A percentile compares a stretch with the other conserved stretches of the same genome.
phyloP scores from a whole-genome alignment of 306 rosid species.

The peach (Prunus persica) region DNA sequence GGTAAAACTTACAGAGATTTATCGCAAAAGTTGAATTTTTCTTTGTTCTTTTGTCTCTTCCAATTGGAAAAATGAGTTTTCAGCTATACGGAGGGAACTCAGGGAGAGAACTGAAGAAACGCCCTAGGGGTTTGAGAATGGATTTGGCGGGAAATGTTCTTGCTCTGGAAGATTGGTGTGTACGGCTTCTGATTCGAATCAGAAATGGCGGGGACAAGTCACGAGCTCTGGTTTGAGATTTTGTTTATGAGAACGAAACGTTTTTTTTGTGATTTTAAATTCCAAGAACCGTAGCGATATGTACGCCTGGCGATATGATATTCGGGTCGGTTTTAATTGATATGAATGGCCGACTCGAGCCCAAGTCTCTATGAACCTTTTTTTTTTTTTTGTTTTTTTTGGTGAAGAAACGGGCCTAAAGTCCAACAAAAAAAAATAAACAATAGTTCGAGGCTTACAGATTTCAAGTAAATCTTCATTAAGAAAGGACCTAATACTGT shows the following conservation, averaged over 20 bases:
- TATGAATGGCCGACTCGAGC: neutral
- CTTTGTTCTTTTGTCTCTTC: neutral
- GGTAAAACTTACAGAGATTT: conserved; percentile 5
- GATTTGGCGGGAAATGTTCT: conserved; percentile 49
- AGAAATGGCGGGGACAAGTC: conserved; percentile 22
- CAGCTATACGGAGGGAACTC: neutral
- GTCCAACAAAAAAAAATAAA: too few species aligned
- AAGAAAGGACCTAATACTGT: too few species aligned
- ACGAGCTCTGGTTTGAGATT: neutral
- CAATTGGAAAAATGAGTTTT: conserved; percentile 15
- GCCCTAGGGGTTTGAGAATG: conserved; percentile 18
- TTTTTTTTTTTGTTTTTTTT: too few species aligned
- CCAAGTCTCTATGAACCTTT: neutral
- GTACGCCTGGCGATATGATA: neutral
- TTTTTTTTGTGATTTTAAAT: neutral
- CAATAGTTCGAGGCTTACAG: too few species aligned
- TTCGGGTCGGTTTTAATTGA: neutral
- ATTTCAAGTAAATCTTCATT: too few species aligned
- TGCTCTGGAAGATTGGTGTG: neutral
- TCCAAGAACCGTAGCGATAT: neutral
- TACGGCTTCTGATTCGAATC: neutral
- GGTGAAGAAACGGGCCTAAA: too few species aligned
- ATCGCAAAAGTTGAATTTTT: conserved; percentile 15
- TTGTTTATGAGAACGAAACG: neutral
- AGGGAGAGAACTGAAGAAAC: conserved; percentile 10